Conservation (phyloP, 2,329 filamentous ascomycete genomes). For the Xylaria digitata region DNA sequence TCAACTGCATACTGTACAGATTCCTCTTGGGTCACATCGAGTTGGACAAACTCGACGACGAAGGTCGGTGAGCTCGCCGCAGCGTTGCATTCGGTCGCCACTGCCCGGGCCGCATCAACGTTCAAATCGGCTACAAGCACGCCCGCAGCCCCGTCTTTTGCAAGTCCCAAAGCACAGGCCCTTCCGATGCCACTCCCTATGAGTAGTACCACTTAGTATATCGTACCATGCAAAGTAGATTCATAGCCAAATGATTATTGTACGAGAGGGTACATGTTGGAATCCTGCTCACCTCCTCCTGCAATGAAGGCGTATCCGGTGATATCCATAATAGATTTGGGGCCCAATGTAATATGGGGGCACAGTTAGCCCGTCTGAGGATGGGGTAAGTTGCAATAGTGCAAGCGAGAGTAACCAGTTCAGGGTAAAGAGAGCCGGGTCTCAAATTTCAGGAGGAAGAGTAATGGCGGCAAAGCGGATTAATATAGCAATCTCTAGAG, state of each 20-base stretch:
- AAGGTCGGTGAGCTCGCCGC: neutral
- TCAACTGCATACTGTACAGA: conserved; percentile 4
- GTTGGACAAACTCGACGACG: neutral
- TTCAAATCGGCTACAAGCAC: conserved; percentile 32
- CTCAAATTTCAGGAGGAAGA: neutral
- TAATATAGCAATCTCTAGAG: neutral
- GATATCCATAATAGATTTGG: neutral
- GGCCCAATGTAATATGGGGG: neutral
- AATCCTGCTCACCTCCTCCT: conserved; percentile 5
- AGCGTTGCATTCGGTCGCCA: neutral
- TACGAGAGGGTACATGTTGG: neutral
- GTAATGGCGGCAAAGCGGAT: neutral
- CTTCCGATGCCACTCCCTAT: conserved; percentile 32
- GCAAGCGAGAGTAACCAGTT: too few species aligned
- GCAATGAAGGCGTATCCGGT: conserved; percentile 5
- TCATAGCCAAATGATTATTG: too few species aligned
- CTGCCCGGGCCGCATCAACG: conserved; percentile 16
- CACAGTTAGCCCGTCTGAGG: conserved; percentile 1
- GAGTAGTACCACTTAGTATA: neutral
- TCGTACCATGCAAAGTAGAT: neutral
- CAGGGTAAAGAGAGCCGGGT: neutral
- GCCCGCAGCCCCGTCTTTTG: conserved; percentile 13
- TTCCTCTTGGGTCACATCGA: neutral
- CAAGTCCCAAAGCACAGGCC: conserved; percentile 19
- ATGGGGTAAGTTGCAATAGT: neutral